These are phyloP conservation scores for Spizellomyces sp. DNA, from an alignment of 192 early-diverging fungal genomes.

Conservation along the genomic window DNA sequence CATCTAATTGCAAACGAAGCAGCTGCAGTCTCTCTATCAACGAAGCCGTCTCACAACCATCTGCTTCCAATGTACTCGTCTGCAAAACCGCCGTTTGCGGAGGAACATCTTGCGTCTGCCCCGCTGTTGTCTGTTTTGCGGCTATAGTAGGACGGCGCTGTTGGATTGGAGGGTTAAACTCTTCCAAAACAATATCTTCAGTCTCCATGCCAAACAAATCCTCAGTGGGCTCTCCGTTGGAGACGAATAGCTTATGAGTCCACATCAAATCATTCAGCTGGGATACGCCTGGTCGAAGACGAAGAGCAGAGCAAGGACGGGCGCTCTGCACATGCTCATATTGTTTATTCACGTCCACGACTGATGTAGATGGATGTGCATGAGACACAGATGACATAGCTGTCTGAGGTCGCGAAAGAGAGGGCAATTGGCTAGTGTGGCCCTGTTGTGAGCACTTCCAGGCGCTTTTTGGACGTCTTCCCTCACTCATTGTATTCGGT, in stretches of 20 bases:
- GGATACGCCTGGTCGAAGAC: no score
- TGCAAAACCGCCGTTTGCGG: no score
- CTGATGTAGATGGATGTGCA: background rate
- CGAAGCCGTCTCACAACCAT: no score
- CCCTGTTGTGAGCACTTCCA: background rate
- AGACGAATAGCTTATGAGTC: background rate
- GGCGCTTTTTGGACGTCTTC: background rate
- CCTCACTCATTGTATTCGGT: background rate
- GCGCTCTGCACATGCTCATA: background rate
- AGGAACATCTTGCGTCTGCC: no score
- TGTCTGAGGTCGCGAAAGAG: background rate
- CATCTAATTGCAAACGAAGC: no score
- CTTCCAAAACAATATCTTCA: background rate
- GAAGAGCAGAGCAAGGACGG: background rate
- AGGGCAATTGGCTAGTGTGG: background rate
- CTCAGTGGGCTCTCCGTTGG: background rate
- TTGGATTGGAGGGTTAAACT: no score
- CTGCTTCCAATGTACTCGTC: no score
- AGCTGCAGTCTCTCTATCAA: no score
- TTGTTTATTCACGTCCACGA: conserved; percentile 11
- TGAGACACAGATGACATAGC: background rate
- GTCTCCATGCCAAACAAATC: background rate
- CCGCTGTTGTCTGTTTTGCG: no score
- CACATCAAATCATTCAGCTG: background rate
- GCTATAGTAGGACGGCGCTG: no score